These are phyloP conservation scores for Mrakia frigida DNA, from an alignment of 768 basidiomycete species.

Conservation along the genomic window DNA sequence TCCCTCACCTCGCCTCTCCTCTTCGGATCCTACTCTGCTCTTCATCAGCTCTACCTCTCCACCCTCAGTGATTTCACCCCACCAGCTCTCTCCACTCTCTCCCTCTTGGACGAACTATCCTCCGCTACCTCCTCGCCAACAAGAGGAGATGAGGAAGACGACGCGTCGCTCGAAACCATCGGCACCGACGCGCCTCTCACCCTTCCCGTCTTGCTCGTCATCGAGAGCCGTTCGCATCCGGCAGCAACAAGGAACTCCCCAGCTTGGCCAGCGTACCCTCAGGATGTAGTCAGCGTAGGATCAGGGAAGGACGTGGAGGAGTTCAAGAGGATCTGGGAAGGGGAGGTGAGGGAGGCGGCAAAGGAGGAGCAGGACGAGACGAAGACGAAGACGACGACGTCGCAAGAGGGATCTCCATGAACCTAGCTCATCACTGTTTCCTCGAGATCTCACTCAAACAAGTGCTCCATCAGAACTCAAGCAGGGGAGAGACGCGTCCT, in stretches of 20 bases:
- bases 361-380: conserved; percentile 15
- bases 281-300: conserved; percentile 77
- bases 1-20: conserved; percentile 75
- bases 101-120: neutral
- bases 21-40: conserved; percentile 69
- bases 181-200: neutral
- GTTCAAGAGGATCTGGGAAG: conserved; percentile 57
- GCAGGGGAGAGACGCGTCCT: too few relatives aligned
- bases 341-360: conserved; percentile 43
- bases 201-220: conserved; percentile 47
- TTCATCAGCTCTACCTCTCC: conserved; percentile 47
- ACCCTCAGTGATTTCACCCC: conserved; percentile 28
- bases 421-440: too few relatives aligned
- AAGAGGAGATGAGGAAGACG: conserved; percentile 22
- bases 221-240: conserved; percentile 71
- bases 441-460: too few relatives aligned
- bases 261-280: conserved; percentile 79
- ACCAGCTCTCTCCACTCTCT: neutral
- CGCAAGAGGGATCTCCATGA: neutral
- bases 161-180: conserved; percentile 13
- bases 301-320: conserved; percentile 65
- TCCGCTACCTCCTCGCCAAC: conserved; percentile 19
- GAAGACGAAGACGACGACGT: too few relatives aligned
- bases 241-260: conserved; percentile 64
- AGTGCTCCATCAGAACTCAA: too few relatives aligned